Base-by-base conservation (phyloP, 2,329 filamentous ascomycete species). In the Aspergillus novofumigatus region DNA sequence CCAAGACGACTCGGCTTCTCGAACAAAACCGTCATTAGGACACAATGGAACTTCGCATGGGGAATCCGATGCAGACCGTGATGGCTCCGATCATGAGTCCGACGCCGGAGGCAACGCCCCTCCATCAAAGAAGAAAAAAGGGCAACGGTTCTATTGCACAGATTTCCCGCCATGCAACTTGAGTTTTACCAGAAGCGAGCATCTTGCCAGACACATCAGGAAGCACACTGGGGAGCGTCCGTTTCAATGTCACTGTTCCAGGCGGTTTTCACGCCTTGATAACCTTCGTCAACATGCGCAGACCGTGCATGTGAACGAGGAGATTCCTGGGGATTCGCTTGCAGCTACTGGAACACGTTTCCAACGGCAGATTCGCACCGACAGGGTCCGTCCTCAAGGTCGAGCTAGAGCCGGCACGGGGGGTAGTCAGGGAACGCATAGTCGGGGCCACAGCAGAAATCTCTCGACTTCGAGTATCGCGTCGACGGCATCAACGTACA, bases 181-280 rank as follows among this genome's bases (percentile, higher is more conserved):
- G 57, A 97, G 92, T 74, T 99, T 99, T 71, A 97, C 94, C 0
- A 82, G 94, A 60, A 97, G 93, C 69, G 94, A 99, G 72, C 94
- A 99, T 78, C 76, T 99, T 59, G 93, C 93, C 17, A 85, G 94
- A 52, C 94, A 99, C 69, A 97, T 99, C 66, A 86, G 92, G 88
- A 97, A 97, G 83, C 94, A 99, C 69, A 99, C 94, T 0, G 94
- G 94, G 53, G 94, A 99, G 78, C 87, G 94, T 28, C 94, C 94
- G 0, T 99, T 97, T 68, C 90, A 95, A 74, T 99, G 94, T 65
- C 94, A 97, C 74, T 99, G 94, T 75, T 91, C 89, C 2, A 86
- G 94, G 52, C 86, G 92, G 55, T 99, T 99, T 72, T 97, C 94
- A 9, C 86, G 93, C 51, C 83, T 97, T 49, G 93, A 99, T 74